Evolutionary conservation across 2,329 filamentous ascomycete genomes (phyloP).

Genomic region (Talaromyces pinophilus): DNA sequence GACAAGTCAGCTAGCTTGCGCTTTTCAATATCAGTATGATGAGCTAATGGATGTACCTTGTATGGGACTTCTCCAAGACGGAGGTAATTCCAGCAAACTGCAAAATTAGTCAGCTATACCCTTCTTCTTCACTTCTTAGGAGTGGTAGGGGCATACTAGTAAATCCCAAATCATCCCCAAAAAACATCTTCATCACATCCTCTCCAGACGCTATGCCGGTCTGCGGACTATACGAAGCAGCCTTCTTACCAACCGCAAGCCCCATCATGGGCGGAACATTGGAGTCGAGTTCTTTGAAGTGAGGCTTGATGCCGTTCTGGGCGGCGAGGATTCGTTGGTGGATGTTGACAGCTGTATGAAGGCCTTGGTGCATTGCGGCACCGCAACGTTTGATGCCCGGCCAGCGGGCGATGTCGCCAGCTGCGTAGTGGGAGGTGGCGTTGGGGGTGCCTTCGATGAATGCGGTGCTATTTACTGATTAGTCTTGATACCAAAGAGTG

Average conservation of each 20-base stretch:
- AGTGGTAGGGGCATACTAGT: slow-evolving; percentile 54
- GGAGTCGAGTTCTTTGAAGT: slow-evolving; percentile 51
- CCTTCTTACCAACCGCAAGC: slow-evolving; percentile 69
- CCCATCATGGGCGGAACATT: slow-evolving; percentile 68
- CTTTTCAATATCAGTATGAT: background rate
- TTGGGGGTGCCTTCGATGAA: slow-evolving; percentile 60
- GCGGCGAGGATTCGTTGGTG: slow-evolving; percentile 54
- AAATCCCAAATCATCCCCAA: slow-evolving; percentile 68
- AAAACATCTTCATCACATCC: slow-evolving; percentile 64
- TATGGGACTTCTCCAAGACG: slow-evolving; percentile 42
- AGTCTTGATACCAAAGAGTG: background rate
- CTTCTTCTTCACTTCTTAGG: slow-evolving; percentile 2
- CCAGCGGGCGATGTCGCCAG: slow-evolving; percentile 71
- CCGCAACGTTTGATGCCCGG: slow-evolving; percentile 79
- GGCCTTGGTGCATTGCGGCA: slow-evolving; percentile 72
- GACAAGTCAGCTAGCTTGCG: background rate
- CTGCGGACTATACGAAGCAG: slow-evolving; percentile 62
- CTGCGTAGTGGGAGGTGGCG: slow-evolving; percentile 63
- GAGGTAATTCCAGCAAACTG: slow-evolving; percentile 61
- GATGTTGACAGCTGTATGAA: slow-evolving; percentile 66
- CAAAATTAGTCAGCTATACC: background rate
- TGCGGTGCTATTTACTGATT: slow-evolving; percentile 40
- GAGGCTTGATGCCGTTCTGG: slow-evolving; percentile 43
- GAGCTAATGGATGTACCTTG: background rate
- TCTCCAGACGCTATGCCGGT: slow-evolving; percentile 61